Conservation (phyloP, 1,284 basidiomycete genomes). For the Trametes pubescens region DNA sequence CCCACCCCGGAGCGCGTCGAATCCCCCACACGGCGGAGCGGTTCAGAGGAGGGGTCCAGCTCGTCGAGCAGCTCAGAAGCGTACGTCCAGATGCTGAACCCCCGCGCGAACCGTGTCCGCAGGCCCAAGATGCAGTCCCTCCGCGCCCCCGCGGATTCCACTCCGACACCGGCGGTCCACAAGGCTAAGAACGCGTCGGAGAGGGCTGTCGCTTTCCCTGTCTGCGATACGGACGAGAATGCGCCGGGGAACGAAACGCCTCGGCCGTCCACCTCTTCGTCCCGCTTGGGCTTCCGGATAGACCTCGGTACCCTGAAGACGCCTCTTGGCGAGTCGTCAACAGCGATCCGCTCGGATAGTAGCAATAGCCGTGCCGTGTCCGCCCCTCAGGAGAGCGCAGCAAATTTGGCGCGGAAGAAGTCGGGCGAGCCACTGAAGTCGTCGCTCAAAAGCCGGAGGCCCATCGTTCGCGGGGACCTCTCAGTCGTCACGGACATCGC, state of each 20-base stretch:
- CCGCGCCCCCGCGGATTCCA: conserved; percentile 51
- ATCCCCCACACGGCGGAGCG: conserved; percentile 5
- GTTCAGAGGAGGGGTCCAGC: conserved; percentile 24
- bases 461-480: conserved; percentile 55
- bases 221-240: conserved; percentile 19
- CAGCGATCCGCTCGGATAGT: conserved; percentile 16
- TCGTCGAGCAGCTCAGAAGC: conserved; percentile 43
- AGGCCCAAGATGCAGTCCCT: conserved; percentile 42
- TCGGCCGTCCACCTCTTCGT: conserved; percentile 25
- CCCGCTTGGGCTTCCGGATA: conserved; percentile 15
- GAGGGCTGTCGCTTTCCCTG: conserved; percentile 28
- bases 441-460: conserved; percentile 80
- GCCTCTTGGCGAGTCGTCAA: conserved; percentile 11
- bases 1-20: conserved; percentile 39
- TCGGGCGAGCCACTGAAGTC: conserved; percentile 93
- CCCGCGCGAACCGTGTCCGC: conserved; percentile 42
- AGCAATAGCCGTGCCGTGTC: conserved; percentile 20
- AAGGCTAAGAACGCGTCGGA: conserved; percentile 36
- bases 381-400: conserved; percentile 18
- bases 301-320: conserved; percentile 17
- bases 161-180: conserved; percentile 51
- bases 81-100: conserved; percentile 36
- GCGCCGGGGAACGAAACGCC: conserved; percentile 29
- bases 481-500: conserved; percentile 56
- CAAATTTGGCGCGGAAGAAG: conserved; percentile 72